Base-by-base conservation (phyloP, 768 basidiomycete genomes). In the Mycena venus region DNA sequence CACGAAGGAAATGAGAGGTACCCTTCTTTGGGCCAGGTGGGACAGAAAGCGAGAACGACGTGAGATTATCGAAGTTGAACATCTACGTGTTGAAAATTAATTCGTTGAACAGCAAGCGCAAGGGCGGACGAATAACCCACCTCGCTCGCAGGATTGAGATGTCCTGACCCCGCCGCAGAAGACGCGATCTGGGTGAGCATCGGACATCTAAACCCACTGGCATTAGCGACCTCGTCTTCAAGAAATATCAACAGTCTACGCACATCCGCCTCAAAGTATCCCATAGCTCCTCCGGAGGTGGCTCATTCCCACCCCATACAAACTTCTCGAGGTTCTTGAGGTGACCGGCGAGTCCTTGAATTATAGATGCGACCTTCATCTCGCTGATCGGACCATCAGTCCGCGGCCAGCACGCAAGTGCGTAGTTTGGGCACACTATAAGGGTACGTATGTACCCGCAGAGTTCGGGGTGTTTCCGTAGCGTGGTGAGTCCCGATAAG, bases 11-110 rank as follows among this genome's bases (percentile, higher is more conserved):
- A 12, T 9, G 3, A 38, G 7, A 17, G 7, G 40, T 34, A 40
- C 32, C n/a, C 21, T 62, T 51, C 40, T 36, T 19, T 0, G 8
- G 25, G 51, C 17, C 23, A 10, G 27, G n/a, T 12, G n/a, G 27
- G 19, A 59, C 27, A 34, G 8, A 40, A 2, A 74, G 27, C 15
- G 62, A 51, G 47, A 77, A 74, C 0, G 60, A 19, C 1, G 69
- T 58, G 31, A 77, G 65, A 34, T 71, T 55, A 0, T 60, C 32
- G 40, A 77, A 77, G 38, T 68, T 38, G 25, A 70, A 72, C 10
- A 77, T 27, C 73, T 77, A 34, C 0, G 10, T 8, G 25, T 64
- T 21, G 8, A 15, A 38, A 58, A 0, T 21, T 5, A 34, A 59
- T 2, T 3, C 17, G 21, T 17, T 10, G n/a, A n/a, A n/a, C n/a